Evolutionary conservation across 106 monocot genomes (phyloP), one percentile per base, ranked within the genome.

Genomic region (Cymbidium sinense): DNA sequence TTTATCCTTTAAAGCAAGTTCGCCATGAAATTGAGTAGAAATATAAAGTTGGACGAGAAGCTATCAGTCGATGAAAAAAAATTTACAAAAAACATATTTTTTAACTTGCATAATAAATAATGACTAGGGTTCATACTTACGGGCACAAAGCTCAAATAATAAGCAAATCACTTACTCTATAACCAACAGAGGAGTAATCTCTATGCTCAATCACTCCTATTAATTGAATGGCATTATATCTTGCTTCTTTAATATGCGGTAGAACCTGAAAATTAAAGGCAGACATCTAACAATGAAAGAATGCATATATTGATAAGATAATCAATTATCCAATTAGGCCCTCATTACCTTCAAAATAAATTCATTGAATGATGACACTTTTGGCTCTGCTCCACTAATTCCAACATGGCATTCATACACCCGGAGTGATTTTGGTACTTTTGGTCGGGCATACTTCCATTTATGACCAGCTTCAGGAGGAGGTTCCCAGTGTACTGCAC

Each of bases 361-460:
- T 64, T 99, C 99, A 75, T 85, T 85, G 51, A 95, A 99, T 70
- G 94, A 95, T 61, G 99, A 90, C 76, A 99, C 82, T 79, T 87
- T 90, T 69, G 81, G 81, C 81, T 95, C 90, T 43, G 80, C 70
- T 76, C 99, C 99, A 84, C 94, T 92, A 65, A 99, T 89, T 74
- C 99, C 99, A 84, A 99, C 79, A 84, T 99, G 99, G 44, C 99
- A 99, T 61, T 99, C 95, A 76, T 99, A 99, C 79, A 99, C 85
- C 25, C 90, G 93, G 80, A 99, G 92, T 50, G 99, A 87, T 81
- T 80, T 85, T 65, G 89, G 91, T 70, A 83, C 72, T 83, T 81
- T 78, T 25, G 95, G 99, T 5, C 84, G 86, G 21, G 43, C 55
- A 64, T 87, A 77, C 69, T 81, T 95, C 99, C 99, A 99, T 79